Conservation (phyloP, 768 basidiomycete genomes). For the Mycena capillaripes region DNA sequence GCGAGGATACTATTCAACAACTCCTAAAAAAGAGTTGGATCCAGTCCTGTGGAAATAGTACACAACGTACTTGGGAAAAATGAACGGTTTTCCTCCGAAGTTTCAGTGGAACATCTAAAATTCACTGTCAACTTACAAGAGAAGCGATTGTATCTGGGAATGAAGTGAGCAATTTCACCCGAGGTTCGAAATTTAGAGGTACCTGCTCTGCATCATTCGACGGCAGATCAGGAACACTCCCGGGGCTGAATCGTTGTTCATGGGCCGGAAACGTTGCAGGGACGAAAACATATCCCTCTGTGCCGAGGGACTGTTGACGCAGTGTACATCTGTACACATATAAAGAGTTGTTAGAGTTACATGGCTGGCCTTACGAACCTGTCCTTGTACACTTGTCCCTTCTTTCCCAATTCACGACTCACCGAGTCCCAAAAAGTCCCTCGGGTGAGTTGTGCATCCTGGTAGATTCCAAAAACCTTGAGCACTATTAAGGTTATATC, state of each 20-base stretch:
- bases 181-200: constrained; percentile 46
- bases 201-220: constrained; percentile 34
- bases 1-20: constrained; percentile 30
- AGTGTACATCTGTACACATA: constrained; percentile 8
- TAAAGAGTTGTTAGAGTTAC: too few relatives aligned
- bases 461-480: constrained; percentile 28
- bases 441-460: constrained; percentile 11
- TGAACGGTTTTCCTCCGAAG: constrained; percentile 31
- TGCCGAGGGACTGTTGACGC: background rate
- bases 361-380: constrained; percentile 5
- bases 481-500: background rate
- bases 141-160: constrained; percentile 47
- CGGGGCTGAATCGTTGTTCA: background rate
- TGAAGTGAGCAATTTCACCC: constrained; percentile 41
- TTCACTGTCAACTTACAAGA: constrained; percentile 46
- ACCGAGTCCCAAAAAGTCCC: constrained; percentile 28
- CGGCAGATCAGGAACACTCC: constrained; percentile 23
- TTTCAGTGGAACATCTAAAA: background rate
- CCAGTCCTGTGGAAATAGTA: background rate
- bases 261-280: constrained; percentile 7
- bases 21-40: background rate
- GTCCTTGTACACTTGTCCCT: constrained; percentile 18
- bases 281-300: background rate
- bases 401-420: constrained; percentile 25
- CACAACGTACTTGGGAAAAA: constrained; percentile 28